Base-by-base conservation (phyloP, 1,284 basidiomycete genomes). In the Clitocybe nebularis region DNA sequence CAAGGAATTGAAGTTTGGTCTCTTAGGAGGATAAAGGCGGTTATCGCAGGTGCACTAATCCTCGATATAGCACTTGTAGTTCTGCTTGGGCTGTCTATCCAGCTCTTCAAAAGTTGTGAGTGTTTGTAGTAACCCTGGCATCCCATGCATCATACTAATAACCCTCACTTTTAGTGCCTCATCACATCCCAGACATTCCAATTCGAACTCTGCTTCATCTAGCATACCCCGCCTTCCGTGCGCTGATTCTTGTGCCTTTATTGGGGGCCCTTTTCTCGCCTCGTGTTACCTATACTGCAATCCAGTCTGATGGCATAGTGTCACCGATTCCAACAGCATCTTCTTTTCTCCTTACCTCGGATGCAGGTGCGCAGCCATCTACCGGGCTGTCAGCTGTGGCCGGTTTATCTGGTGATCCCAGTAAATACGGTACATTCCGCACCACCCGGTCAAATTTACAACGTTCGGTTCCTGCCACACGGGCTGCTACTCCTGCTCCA, bases 401-500 rank as follows among this genome's bases (percentile, higher is more conserved):
- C 11, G 64, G 63, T 14, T 50, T 69, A 30, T 58, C 67, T 16
- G 64, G 61, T 4, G 72, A 77, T 50, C 61, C 66, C 13, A 73
- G 66, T 60, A 86, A 85, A 58, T 89, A 89, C 58, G 87, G 87
- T 14, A 88, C 87, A 9, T 89, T 84, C 70, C 71, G 69, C 38
- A 63, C 68, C 44, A 63, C 69, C 10, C 72, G 71, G 33, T 75
- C 75, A 17, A 64, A 67, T 25, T 54, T 72, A 17, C 74, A 71
- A 40, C 68, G 69, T 24, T 81, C 81, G 19, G 67, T 66, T 9
- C 75, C 78, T 9, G 75, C 71, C 2, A 81, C 81, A 11, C 69
- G 81, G 22, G 66, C 77, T n/a, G 67, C 74, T 35, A 81, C 82
- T 7, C 82, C 83, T 29, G 69, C 74, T 16, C 79, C 71, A n/a